Percentiles rank a stretch among this genome's conserved stretches.
Conservation (phyloP, 208 protist species). For the Phytomonas serpens region DNA sequence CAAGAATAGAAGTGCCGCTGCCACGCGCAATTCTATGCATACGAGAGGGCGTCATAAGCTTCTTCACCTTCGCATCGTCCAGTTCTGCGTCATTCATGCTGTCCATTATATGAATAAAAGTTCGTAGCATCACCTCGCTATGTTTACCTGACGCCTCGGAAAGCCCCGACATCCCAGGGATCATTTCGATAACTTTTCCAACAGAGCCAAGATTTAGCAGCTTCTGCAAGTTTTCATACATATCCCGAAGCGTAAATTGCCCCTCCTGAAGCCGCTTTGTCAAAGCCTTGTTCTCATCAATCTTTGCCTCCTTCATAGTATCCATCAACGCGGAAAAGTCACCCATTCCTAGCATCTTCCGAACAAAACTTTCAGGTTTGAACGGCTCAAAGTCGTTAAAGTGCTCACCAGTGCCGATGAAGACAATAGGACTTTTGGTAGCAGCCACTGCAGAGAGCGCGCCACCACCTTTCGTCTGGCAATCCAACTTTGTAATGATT, state of each 20-base stretch:
- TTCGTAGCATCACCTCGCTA: slow-evolving; percentile 70
- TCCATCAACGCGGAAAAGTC: slow-evolving; percentile 92
- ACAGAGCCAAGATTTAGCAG: slow-evolving; percentile 93
- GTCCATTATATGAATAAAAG: slow-evolving; percentile 95
- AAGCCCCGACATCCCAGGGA: slow-evolving; percentile 84
- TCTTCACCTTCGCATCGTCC: slow-evolving; percentile 85
- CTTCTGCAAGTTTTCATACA: slow-evolving; percentile 96
- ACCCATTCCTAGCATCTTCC: slow-evolving; percentile 93
- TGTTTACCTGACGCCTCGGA: slow-evolving; percentile 49
- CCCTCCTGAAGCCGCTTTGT: slow-evolving; percentile 89
- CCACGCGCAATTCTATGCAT: slow-evolving; percentile 82
- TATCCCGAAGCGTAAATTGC: slow-evolving; percentile 93
- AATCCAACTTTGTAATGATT: slow-evolving; percentile 99
- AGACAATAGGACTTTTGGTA: slow-evolving; percentile 97
- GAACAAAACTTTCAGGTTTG: slow-evolving; percentile 82
- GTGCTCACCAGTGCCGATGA: slow-evolving; percentile 98
- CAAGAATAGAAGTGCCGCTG: slow-evolving; percentile 60
- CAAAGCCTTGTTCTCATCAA: slow-evolving; percentile 76
- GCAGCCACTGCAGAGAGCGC: slow-evolving; percentile 96
- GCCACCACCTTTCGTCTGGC: slow-evolving; percentile 98
- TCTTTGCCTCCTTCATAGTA: slow-evolving; percentile 88
- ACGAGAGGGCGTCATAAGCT: slow-evolving; percentile 82
- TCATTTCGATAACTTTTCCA: slow-evolving; percentile 91
- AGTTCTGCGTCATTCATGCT: slow-evolving; percentile 93
- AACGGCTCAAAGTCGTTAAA: slow-evolving; percentile 96